phyloP scores from a whole-genome alignment of 208 protist genomes.

The Trichomonas vaginalis region DNA sequence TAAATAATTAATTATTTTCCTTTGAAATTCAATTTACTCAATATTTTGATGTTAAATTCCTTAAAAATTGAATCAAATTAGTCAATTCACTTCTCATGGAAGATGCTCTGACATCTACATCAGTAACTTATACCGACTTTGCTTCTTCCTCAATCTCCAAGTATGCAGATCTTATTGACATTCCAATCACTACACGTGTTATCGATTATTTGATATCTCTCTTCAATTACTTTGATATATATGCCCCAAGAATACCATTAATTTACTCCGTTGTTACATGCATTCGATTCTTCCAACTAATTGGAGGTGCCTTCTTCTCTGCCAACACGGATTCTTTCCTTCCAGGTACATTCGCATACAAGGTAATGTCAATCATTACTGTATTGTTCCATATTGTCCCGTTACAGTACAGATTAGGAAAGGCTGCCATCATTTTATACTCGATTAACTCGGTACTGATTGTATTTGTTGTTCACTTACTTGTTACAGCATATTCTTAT shows the following conservation, averaged over 20 bases:
- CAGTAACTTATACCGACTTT: background rate
- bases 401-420: background rate
- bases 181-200: background rate
- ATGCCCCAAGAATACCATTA: background rate
- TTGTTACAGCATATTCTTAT: background rate
- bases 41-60: background rate
- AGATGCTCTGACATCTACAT: background rate
- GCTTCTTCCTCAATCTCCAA: background rate
- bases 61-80: too few species aligned
- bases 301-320: background rate
- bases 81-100: too few species aligned
- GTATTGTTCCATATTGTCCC: background rate
- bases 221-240: background rate
- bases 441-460: background rate
- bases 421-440: background rate
- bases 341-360: background rate
- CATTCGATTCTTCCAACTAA: background rate
- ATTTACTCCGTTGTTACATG: background rate
- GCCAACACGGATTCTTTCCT: background rate
- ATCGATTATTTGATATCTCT: background rate
- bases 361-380: background rate
- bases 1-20: background rate
- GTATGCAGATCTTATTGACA: background rate
- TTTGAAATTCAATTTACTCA: background rate
- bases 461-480: background rate